Conservation (phyloP, 2,329 filamentous ascomycete genomes). For the Botrytis elliptica region DNA sequence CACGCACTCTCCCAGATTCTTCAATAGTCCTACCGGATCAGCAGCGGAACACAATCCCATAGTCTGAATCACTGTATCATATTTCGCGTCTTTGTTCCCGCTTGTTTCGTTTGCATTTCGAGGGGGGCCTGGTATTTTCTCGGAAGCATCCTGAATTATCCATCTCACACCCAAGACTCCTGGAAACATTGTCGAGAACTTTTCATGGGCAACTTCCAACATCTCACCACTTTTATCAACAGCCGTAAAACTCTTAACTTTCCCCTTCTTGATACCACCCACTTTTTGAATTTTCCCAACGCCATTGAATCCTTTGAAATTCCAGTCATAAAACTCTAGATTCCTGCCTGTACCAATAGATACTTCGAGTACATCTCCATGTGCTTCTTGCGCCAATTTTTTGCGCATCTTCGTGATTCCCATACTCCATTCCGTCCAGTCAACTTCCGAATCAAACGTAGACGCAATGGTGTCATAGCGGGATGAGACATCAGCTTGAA, state of each 20-base stretch:
- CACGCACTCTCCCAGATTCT: slow-evolving; percentile 52
- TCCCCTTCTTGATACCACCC: slow-evolving; percentile 35
- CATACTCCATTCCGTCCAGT: slow-evolving; percentile 56
- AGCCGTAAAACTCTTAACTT: slow-evolving; percentile 57
- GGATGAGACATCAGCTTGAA: slow-evolving; percentile 36
- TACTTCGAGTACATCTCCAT: slow-evolving; percentile 60
- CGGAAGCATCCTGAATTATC: slow-evolving; percentile 37
- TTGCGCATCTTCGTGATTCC: slow-evolving; percentile 54
- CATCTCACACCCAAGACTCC: slow-evolving; percentile 45
- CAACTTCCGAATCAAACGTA: slow-evolving; percentile 58
- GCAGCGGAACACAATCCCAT: slow-evolving; percentile 64
- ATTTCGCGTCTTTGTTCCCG: slow-evolving; percentile 39
- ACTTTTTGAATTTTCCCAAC: slow-evolving; percentile 28
- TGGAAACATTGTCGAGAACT: slow-evolving; percentile 48
- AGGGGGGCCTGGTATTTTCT: slow-evolving; percentile 33
- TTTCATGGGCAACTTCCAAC: slow-evolving; percentile 56
- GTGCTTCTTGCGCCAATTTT: slow-evolving; percentile 48
- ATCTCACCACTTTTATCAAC: slow-evolving; percentile 61
- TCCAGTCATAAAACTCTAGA: slow-evolving; percentile 58
- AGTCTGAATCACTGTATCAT: slow-evolving; percentile 63
- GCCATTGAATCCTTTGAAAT: slow-evolving; percentile 33
- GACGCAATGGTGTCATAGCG: slow-evolving; percentile 44
- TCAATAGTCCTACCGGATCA: slow-evolving; percentile 54
- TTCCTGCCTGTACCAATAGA: slow-evolving; percentile 64
- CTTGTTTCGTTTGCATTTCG: slow-evolving; percentile 30